Base-by-base conservation (phyloP, 208 protist genomes). In the Crithidia bombi region DNA sequence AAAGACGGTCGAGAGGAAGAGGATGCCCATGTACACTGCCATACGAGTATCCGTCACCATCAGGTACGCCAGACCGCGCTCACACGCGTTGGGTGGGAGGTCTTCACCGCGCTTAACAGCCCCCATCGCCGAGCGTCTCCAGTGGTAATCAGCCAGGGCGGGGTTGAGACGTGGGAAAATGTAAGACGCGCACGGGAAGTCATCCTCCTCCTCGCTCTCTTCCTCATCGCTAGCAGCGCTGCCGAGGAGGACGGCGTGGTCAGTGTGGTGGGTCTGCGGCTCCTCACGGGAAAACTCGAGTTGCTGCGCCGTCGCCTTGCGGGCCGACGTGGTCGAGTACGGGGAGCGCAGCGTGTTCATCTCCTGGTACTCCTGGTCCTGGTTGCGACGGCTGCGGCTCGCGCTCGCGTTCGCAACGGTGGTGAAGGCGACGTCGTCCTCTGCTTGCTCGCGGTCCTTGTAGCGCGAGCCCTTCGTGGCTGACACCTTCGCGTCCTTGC, bases 141-240 rank as follows among this genome's bases (percentile, higher is more conserved):
- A 57, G 9, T 66, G 55, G 47, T 80, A 56, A 52, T 85, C 47
- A 17, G 71, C 73, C 26, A 90, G 58, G n/a, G 50, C 65, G 0
- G 67, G 50, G 44, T 90, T 74, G 12, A 90, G 51, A n/a, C 84
- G 84, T 0, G 84, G 84, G 36, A 81, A 82, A 26, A 81, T 33
- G 61, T 81, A 81, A 1, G 55, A 46, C 5, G 72, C 17, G 14
- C 57, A 62, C 19, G 61, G 54, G 49, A 62, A 72, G 47, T 74
- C n/a, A n/a, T n/a, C 68, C 56, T 70, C 67, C 46, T 52, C 56
- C 17, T 54, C 63, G 41, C 44, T 66, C 23, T 71, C 58, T 2
- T 67, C 68, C 11, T 62, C 59, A 23, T 56, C n/a, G 32, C 0
- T 2, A 28, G 0, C 26, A 43, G 1, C 26, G 19, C 7, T n/a